phyloP scores from a whole-genome alignment of 1,284 basidiomycete species.

The Rhodotorula sp. region DNA sequence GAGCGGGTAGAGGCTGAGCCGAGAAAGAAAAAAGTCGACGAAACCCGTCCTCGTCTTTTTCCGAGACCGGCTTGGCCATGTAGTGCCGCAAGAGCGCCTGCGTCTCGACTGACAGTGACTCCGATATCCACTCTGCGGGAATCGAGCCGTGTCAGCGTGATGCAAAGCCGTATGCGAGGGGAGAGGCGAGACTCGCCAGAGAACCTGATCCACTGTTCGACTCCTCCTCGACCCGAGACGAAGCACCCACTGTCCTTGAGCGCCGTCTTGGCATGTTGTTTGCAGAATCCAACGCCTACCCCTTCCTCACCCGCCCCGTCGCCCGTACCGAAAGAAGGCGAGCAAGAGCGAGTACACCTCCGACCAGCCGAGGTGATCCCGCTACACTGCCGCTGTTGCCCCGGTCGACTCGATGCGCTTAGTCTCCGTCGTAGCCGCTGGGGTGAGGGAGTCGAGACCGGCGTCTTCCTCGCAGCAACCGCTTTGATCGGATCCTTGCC shows the following conservation, averaged over 20 bases:
- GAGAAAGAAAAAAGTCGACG: neutral
- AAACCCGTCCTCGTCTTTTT: slow-evolving; percentile 34
- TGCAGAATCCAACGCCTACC: neutral
- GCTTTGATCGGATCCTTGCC: too few relatives aligned
- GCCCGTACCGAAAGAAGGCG: neutral
- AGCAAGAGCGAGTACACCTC: neutral
- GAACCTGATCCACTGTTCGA: neutral
- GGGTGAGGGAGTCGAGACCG: too few relatives aligned
- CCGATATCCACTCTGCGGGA: slow-evolving; percentile 22
- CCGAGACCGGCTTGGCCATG: slow-evolving; percentile 26
- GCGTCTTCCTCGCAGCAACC: too few relatives aligned
- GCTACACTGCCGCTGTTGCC: too few relatives aligned
- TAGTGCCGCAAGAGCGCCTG: slow-evolving; percentile 38
- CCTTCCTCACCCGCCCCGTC: too few relatives aligned
- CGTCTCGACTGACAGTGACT: slow-evolving; percentile 31
- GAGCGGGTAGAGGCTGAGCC: neutral
- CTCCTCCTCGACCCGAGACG: neutral
- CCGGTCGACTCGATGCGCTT: too few relatives aligned
- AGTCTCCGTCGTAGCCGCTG: too few relatives aligned
- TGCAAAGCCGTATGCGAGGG: too few relatives aligned
- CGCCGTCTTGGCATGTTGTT: neutral
- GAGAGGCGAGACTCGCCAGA: neutral
- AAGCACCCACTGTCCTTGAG: neutral
- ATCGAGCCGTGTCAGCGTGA: neutral
- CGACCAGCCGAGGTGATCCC: too few relatives aligned